Evolutionary conservation across 2,329 filamentous ascomycete genomes (phyloP).

Genomic region (Aureobasidium sp.): DNA sequence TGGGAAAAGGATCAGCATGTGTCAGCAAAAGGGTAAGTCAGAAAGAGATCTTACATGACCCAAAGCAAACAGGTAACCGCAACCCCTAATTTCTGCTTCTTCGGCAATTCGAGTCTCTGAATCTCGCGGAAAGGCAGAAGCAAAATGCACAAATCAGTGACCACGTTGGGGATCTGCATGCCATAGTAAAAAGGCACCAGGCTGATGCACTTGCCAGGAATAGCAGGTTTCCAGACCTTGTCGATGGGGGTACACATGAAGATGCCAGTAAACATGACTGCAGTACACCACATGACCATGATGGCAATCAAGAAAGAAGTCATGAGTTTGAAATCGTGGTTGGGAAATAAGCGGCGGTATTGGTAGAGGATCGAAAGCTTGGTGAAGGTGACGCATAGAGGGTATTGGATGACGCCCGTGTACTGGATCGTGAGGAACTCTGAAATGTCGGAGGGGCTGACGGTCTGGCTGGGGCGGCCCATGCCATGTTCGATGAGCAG

Average conservation of each 20-base stretch:
- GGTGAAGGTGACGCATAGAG: slow-evolving; percentile 15
- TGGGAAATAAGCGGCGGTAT: slow-evolving; percentile 17
- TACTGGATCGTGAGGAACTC: slow-evolving; percentile 16
- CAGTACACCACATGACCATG: slow-evolving; percentile 15
- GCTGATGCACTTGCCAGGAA: slow-evolving; percentile 9
- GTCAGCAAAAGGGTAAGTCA: not conserved
- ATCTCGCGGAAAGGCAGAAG: slow-evolving; percentile 16
- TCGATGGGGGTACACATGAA: slow-evolving; percentile 16
- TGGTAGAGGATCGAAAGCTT: slow-evolving; percentile 17
- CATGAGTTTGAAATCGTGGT: slow-evolving; percentile 11
- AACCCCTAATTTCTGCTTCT: slow-evolving; percentile 13
- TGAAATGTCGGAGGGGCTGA: not conserved
- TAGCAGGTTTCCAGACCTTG: slow-evolving; percentile 11
- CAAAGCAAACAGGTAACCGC: not conserved
- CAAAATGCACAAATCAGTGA: slow-evolving; percentile 17
- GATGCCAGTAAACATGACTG: slow-evolving; percentile 14
- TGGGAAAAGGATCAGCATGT: not conserved
- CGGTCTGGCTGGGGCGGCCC: slow-evolving; percentile 7
- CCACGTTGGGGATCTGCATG: slow-evolving; percentile 18
- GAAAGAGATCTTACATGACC: slow-evolving; percentile 4
- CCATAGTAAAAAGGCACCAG: slow-evolving; percentile 18
- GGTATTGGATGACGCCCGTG: slow-evolving; percentile 14
- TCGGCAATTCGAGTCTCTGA: slow-evolving; percentile 3
- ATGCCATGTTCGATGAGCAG: slow-evolving; percentile 16
- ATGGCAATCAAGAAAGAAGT: slow-evolving; percentile 13